Conservation (phyloP, 768 basidiomycete genomes). For the Thelephora ganbajun region DNA sequence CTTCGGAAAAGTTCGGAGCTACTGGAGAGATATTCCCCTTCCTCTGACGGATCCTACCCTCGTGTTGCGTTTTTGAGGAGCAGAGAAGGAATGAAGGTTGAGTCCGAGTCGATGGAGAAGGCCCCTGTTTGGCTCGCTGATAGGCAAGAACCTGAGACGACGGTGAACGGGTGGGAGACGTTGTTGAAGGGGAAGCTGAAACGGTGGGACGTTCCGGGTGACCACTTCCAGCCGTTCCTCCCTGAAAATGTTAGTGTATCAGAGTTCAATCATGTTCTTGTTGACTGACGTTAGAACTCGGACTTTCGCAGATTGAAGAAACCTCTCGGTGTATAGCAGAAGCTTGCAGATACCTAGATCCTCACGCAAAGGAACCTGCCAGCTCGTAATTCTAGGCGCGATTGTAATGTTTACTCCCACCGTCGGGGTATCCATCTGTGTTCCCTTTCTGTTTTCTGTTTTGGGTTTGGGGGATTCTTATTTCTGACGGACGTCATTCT, state of each 20-base stretch:
- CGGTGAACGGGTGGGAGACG: slow-evolving; percentile 33
- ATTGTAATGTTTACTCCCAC: too few species aligned
- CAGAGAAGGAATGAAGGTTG: slow-evolving; percentile 24
- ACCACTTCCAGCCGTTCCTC: slow-evolving; percentile 52
- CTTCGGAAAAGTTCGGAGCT: slow-evolving; percentile 27
- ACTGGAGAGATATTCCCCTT: not conserved
- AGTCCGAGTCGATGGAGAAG: slow-evolving; percentile 16
- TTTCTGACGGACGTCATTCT: too few species aligned
- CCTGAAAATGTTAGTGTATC: slow-evolving; percentile 29
- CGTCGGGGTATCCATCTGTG: too few species aligned
- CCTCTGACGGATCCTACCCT: slow-evolving; percentile 13
- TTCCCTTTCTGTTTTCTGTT: too few species aligned
- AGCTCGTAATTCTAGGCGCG: too few species aligned
- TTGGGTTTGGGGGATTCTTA: too few species aligned
- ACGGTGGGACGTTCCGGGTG: slow-evolving; percentile 43
- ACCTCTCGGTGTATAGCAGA: not conserved
- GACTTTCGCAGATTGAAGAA: not conserved
- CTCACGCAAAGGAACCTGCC: not conserved
- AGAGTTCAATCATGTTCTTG: not conserved
- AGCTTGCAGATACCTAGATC: not conserved
- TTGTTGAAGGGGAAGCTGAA: slow-evolving; percentile 24
- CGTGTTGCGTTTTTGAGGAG: slow-evolving; percentile 41
- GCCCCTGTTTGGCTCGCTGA: slow-evolving; percentile 42
- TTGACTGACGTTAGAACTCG: not conserved
- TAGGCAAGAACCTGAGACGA: slow-evolving; percentile 20